Base-by-base conservation (phyloP, 179 eudicot species). In the Spergularia azorica region DNA sequence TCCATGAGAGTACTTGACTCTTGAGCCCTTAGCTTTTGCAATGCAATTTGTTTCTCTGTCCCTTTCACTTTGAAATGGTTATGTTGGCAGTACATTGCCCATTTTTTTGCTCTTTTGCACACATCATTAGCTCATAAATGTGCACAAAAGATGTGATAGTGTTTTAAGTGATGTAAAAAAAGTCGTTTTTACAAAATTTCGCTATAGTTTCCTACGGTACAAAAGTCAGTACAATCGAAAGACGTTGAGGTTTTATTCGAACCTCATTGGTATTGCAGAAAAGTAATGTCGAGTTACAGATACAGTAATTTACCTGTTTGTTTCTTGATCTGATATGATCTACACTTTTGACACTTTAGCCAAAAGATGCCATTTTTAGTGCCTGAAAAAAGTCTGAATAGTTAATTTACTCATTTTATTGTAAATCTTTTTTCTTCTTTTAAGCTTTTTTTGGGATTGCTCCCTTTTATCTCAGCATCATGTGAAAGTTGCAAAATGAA, bases 101-200 rank as follows among this genome's bases (percentile, higher is more conserved):
- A 79, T 67, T 75, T 38, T 16, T 82, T 74, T 73, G 60, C 70
- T 71, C 73, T 79, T 75, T 63, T 74, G 68, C 73, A 54, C 64
- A 74, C 76, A 79, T 75, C 82, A 79, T 82, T 54, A 50, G 39
- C 79, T 82, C 74, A 76, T 79, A 61, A 74, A 48, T 61, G 70
- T 62, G 43, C 66, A 20, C 68, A 13, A 18, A 20, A 62, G 67
- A 7, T 21, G 21, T 63, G 41, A 63, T 36, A 48, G 4, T 20
- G 39, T 36, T 36, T 36, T 36, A 36, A 36, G 39, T 36, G 39
- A 36, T 36, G 39, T 36, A 36, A 36, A 36, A 36, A 36, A 36
- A 0, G 39, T 36, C 39, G 36, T 32, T 32, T 1, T 32, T 32
- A 32, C 36, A 32, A 32, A 32, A 32, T 32, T 32, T 32, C 36